Percentiles rank a stretch among this genome's conserved stretches.
These are phyloP conservation scores for Asclepias syriaca DNA, from an alignment of 257 asterid species.

Conservation along the genomic window DNA sequence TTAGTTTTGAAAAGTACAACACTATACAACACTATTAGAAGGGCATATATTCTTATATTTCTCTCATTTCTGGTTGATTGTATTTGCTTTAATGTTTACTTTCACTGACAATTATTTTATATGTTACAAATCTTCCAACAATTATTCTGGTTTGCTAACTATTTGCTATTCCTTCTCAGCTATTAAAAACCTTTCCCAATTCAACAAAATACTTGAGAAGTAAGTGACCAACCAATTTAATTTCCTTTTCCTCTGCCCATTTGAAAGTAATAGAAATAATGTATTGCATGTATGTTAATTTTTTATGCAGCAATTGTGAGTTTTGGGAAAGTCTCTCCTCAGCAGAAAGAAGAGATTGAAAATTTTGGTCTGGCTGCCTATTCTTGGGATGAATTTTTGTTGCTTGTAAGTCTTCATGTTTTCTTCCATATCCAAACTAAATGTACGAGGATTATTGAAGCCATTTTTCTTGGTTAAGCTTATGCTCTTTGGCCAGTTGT, in stretches of 20 bases:
- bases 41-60: neutral
- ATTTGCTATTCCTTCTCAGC: slow-evolving; percentile 47
- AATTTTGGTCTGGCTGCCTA: slow-evolving; percentile 50
- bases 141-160: slow-evolving; percentile 18
- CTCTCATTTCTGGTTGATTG: neutral
- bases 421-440: neutral
- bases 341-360: slow-evolving; percentile 66
- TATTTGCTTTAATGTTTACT: neutral
- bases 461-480: neutral
- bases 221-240: slow-evolving; percentile 30
- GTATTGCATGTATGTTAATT: slow-evolving; percentile 8
- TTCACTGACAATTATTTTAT: neutral
- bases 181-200: slow-evolving; percentile 69
- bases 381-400: slow-evolving; percentile 81
- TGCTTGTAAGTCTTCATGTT: slow-evolving; percentile 45
- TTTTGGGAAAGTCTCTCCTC: slow-evolving; percentile 66
- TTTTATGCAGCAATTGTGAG: slow-evolving; percentile 64
- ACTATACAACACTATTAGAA: too few species aligned
- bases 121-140: neutral
- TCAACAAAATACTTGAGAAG: slow-evolving; percentile 66
- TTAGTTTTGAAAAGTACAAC: neutral
- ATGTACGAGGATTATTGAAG: neutral
- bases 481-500: neutral
- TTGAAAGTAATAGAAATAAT: neutral
- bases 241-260: neutral